A percentile compares a stretch with the other conserved stretches of the same genome.
Evolutionary conservation across 2,329 filamentous ascomycete genomes (phyloP).

Genomic region (Hypoxylon sp.): DNA sequence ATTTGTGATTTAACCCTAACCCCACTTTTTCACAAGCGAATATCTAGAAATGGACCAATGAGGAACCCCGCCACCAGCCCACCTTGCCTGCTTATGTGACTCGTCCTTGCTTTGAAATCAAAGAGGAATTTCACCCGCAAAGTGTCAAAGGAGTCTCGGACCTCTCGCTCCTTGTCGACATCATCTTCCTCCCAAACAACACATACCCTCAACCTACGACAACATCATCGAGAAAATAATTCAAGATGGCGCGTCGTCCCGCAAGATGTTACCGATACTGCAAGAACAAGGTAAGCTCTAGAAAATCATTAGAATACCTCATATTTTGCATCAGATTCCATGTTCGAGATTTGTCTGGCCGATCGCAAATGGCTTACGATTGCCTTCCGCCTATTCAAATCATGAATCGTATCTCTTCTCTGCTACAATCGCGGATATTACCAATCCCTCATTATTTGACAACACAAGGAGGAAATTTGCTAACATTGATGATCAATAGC

Average conservation of each 20-base stretch:
- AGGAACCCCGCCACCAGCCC: constrained; percentile 33
- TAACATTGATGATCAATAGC: constrained; percentile 79
- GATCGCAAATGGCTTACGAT: constrained; percentile 32
- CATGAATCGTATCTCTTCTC: constrained; percentile 16
- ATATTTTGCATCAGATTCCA: constrained; percentile 19
- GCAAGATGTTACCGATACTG: constrained; percentile 99
- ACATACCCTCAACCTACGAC: constrained; percentile 60
- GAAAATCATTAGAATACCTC: constrained; percentile 25
- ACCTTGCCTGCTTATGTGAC: constrained; percentile 49
- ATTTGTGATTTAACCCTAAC: constrained; percentile 55
- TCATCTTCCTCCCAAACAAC: constrained; percentile 57
- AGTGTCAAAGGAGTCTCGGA: constrained; percentile 54
- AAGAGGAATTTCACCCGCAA: constrained; percentile 53
- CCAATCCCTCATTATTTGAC: not conserved
- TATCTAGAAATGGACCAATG: constrained; percentile 47
- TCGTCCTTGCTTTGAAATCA: constrained; percentile 70
- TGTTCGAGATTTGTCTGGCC: constrained; percentile 23
- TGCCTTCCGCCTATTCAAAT: constrained; percentile 4
- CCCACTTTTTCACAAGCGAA: constrained; percentile 52
- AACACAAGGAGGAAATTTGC: constrained; percentile 43
- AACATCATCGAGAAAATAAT: constrained; percentile 69
- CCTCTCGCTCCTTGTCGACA: constrained; percentile 49
- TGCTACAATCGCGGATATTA: constrained; percentile 19
- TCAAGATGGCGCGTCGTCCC: constrained; percentile 99
- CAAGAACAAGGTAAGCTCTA: constrained; percentile 96